These are phyloP conservation scores for Hevea brasiliensis DNA, from an alignment of 345 rosid genomes.

Conservation along the genomic window DNA sequence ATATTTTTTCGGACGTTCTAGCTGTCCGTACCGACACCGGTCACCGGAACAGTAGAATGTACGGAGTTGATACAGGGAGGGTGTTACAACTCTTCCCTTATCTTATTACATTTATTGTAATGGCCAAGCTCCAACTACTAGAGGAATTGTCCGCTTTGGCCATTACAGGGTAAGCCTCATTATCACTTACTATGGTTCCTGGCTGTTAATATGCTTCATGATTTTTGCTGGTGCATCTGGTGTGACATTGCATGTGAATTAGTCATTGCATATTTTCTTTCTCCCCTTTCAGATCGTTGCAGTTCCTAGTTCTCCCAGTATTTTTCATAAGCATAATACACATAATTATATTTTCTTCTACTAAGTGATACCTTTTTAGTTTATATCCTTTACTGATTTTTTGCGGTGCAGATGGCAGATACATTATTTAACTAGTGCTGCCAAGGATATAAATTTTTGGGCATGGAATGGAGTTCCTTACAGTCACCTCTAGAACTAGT, in stretches of 20 bases:
- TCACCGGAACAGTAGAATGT: no score
- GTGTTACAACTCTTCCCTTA: no score
- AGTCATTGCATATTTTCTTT: conserved; percentile 10
- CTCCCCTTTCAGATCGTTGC: conserved; percentile 56
- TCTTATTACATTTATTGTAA: no score
- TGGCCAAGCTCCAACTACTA: no score
- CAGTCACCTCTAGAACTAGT: conserved; percentile 50
- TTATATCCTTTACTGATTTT: neutral
- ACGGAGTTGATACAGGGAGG: no score
- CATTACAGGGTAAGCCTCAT: conserved; percentile 32
- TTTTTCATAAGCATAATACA: conserved; percentile 60
- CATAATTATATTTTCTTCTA: neutral
- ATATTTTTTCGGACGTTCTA: no score
- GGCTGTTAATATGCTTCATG: conserved; percentile 4
- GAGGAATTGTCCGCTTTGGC: no score
- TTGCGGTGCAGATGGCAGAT: conserved; percentile 76
- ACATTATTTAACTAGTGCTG: conserved; percentile 53
- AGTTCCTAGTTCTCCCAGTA: conserved; percentile 65
- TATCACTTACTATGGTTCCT: neutral
- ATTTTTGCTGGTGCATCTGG: conserved; percentile 1
- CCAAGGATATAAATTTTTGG: conserved; percentile 56
- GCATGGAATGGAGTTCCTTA: conserved; percentile 58
- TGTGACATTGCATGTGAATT: conserved; percentile 2
- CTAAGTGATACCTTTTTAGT: neutral
- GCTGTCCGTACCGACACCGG: no score